Percentiles rank a stretch among this genome's conserved stretches.
Conservation (phyloP, 108 stramenopile genomes). For the Conticribra guillardii region DNA sequence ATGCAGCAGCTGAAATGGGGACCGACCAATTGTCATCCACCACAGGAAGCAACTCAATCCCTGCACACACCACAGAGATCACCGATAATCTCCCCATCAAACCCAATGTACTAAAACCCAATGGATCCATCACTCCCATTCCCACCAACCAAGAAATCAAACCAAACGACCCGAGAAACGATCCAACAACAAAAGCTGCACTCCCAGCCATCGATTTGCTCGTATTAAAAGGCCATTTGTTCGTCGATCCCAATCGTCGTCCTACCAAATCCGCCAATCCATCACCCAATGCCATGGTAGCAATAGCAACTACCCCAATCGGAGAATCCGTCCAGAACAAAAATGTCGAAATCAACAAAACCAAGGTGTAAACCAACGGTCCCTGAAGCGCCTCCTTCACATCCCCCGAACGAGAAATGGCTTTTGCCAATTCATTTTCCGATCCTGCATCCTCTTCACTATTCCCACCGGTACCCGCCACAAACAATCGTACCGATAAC, state of each 20-base stretch:
- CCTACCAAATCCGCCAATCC: slow-evolving; percentile 85
- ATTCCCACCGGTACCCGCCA: slow-evolving; percentile 53
- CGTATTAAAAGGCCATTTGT: slow-evolving; percentile 68
- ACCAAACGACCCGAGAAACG: slow-evolving; percentile 51
- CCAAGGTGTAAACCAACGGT: slow-evolving; percentile 78
- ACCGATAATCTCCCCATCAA: slow-evolving; percentile 42
- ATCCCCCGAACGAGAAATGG: slow-evolving; percentile 77
- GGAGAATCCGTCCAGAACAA: slow-evolving; percentile 67
- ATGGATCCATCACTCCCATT: slow-evolving; percentile 50
- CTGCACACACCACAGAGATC: slow-evolving; percentile 58
- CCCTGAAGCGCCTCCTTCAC: slow-evolving; percentile 73
- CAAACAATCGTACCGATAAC: slow-evolving; percentile 57
- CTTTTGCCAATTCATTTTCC: slow-evolving; percentile 61
- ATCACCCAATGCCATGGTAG: slow-evolving; percentile 84
- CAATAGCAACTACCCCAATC: slow-evolving; percentile 62
- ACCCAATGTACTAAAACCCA: slow-evolving; percentile 26
- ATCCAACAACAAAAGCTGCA: slow-evolving; percentile 59
- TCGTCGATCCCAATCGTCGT: slow-evolving; percentile 62
- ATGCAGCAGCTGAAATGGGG: slow-evolving; percentile 62
- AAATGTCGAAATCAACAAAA: slow-evolving; percentile 59
- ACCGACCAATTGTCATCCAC: slow-evolving; percentile 87
- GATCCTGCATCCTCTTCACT: slow-evolving; percentile 11
- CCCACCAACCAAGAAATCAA: slow-evolving; percentile 54
- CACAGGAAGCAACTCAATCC: slow-evolving; percentile 71
- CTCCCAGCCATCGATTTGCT: slow-evolving; percentile 77